Evolutionary conservation across 1,284 basidiomycete species (phyloP).

Genomic region (Tremellales sp.): DNA sequence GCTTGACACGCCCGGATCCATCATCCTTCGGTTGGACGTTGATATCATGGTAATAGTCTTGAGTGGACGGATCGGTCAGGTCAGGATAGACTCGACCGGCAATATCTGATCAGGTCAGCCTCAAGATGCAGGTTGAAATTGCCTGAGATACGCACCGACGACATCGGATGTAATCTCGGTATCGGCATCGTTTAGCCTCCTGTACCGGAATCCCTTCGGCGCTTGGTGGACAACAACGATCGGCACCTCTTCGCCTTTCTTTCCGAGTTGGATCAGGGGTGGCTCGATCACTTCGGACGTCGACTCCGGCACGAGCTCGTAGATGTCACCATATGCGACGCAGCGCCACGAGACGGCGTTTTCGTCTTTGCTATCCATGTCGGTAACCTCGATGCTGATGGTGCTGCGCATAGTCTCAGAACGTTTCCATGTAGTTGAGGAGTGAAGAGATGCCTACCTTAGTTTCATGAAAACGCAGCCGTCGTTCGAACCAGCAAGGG

Average conservation of each 20-base stretch:
- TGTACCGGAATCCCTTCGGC: conserved; percentile 24
- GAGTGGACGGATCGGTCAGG: conserved; percentile 23
- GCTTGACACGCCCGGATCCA: conserved; percentile 4
- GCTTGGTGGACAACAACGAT: conserved; percentile 11
- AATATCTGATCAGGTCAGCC: conserved; percentile 23
- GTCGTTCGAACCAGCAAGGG: conserved; percentile 10
- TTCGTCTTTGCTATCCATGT: neutral
- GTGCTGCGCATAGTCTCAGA: conserved; percentile 9
- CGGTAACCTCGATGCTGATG: conserved; percentile 24
- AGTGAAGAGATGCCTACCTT: conserved; percentile 16
- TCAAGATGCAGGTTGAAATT: neutral
- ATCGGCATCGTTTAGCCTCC: conserved; percentile 24
- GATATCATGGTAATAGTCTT: conserved; percentile 20
- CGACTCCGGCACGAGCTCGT: conserved; percentile 20
- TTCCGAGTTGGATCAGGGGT: neutral
- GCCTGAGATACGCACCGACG: conserved; percentile 26
- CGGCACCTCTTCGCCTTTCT: conserved; percentile 5
- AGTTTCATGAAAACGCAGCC: conserved; percentile 31
- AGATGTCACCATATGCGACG: conserved; percentile 36
- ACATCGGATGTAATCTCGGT: conserved; percentile 34
- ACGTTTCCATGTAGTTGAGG: neutral
- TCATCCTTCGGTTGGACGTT: conserved; percentile 3
- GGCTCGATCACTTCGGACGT: neutral
- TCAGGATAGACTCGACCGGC: conserved; percentile 38
- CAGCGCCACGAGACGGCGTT: conserved; percentile 24